A percentile compares a stretch with the other conserved stretches of the same genome.
Conservation (phyloP, 495 filamentous ascomycete genomes). For the Jackrogersella minutella region DNA sequence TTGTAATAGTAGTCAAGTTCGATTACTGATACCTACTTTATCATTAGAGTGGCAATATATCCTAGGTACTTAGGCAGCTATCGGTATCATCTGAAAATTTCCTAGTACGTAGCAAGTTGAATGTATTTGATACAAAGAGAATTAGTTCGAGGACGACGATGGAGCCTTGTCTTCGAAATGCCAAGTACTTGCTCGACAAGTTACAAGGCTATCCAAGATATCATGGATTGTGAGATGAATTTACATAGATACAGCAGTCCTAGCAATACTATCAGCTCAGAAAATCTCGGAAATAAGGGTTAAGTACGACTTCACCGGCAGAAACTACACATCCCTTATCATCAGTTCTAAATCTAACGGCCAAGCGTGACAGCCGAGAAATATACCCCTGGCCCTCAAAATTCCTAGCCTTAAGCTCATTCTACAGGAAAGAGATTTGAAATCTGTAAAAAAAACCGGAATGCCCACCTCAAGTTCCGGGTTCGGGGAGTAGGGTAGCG, state of each 20-base stretch:
- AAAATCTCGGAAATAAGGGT: too few species aligned
- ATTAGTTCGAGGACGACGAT: too few species aligned
- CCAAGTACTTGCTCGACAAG: too few species aligned
- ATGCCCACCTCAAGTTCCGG: background rate
- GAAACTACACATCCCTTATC: background rate
- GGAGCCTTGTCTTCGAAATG: too few species aligned
- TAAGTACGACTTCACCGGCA: background rate
- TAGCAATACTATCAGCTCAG: background rate
- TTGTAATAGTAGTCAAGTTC: background rate
- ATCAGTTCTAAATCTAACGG: background rate
- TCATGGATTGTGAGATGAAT: background rate
- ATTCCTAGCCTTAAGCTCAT: background rate
- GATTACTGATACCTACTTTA: too few species aligned
- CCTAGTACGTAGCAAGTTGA: too few species aligned
- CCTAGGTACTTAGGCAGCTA: too few species aligned
- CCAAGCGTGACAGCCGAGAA: background rate
- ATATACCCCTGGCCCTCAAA: background rate
- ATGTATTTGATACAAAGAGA: too few species aligned
- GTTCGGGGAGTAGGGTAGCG: background rate
- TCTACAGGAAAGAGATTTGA: background rate
- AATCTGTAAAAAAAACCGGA: background rate
- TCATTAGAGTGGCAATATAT: background rate
- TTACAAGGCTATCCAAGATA: background rate
- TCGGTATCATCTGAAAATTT: too few species aligned
- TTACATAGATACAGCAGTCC: background rate